These are phyloP conservation scores for Ceratorhiza oryzae-sativae DNA, from an alignment of 1,284 basidiomycete genomes.

Conservation along the genomic window DNA sequence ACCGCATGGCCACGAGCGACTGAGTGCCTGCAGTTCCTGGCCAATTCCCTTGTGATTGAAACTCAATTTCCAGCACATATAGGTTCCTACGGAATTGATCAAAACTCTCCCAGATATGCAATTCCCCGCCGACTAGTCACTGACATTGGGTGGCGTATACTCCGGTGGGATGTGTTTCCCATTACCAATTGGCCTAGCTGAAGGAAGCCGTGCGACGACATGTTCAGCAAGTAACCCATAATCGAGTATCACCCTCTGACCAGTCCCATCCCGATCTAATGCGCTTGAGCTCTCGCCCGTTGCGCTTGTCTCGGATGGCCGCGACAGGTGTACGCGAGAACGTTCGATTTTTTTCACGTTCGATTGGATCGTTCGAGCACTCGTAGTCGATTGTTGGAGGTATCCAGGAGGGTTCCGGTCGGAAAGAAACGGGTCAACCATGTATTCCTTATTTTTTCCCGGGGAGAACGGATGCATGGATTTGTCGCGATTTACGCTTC, in stretches of 20 bases:
- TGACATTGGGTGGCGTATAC: background rate
- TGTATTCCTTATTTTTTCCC: background rate
- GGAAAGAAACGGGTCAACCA: background rate
- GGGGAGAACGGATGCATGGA: background rate
- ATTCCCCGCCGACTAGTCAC: background rate
- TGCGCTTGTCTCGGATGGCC: background rate
- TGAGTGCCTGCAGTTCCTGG: too few species aligned
- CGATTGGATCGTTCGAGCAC: background rate
- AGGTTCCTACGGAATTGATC: too few species aligned
- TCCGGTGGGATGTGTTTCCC: background rate
- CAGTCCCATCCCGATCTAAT: too few species aligned
- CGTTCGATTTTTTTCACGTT: background rate
- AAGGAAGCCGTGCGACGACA: background rate
- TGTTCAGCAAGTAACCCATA: conserved; percentile 2
- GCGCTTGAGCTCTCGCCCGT: background rate
- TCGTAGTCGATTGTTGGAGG: background rate
- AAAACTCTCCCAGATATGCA: background rate
- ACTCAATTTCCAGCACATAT: too few species aligned
- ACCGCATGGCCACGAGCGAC: too few species aligned
- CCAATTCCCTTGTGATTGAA: too few species aligned
- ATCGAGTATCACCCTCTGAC: background rate
- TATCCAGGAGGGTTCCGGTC: background rate
- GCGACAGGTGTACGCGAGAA: background rate
- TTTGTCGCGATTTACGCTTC: background rate
- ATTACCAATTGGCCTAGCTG: background rate